phyloP scores from a whole-genome alignment of 2,329 filamentous ascomycete species.

The Arthroderma sp. region DNA sequence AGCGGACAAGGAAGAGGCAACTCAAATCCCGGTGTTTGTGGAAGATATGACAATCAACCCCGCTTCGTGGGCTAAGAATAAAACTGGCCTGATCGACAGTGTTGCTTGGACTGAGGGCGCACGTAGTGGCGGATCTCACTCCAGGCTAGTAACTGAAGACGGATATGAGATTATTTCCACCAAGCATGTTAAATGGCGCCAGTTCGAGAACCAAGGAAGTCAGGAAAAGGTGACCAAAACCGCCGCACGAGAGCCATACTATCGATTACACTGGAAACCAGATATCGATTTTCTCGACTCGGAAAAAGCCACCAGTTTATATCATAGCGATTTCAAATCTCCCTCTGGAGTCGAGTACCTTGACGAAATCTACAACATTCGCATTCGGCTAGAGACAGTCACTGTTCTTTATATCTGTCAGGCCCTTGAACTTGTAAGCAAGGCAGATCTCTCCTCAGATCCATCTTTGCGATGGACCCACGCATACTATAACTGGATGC shows the following conservation, averaged over 20 bases:
- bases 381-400: background rate
- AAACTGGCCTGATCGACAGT: background rate
- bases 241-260: background rate
- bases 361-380: background rate
- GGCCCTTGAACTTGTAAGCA: background rate
- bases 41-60: constrained; percentile 5
- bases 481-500: background rate
- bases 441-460: background rate
- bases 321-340: background rate
- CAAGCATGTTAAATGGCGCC: background rate
- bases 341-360: background rate
- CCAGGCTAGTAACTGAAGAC: background rate
- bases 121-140: background rate
- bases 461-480: background rate
- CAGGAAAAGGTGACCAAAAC: background rate
- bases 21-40: constrained; percentile 1
- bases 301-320: background rate
- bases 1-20: background rate
- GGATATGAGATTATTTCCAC: constrained; percentile 2
- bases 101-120: constrained; percentile 6
- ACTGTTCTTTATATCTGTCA: background rate
- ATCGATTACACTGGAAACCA: constrained; percentile 7
- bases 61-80: background rate
- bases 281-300: background rate
- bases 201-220: constrained; percentile 1